A percentile compares a stretch with the other conserved stretches of the same genome.
phyloP scores from a whole-genome alignment of 345 rosid genomes.

The Ceriops decandra region DNA sequence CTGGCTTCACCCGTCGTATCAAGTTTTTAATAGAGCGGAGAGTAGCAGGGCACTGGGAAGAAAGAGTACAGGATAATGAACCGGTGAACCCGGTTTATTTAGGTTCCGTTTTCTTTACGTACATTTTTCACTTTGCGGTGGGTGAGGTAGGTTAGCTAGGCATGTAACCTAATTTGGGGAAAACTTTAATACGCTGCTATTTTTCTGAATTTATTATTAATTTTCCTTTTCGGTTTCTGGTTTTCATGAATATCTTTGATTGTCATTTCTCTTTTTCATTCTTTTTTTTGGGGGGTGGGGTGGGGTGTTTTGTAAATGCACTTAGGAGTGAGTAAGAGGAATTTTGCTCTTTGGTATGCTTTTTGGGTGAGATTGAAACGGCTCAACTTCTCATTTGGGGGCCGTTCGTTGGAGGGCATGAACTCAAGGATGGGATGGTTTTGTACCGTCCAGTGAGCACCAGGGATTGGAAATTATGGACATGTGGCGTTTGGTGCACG shows the following conservation, averaged over 20 bases:
- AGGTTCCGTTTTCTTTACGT: conserved; percentile 22
- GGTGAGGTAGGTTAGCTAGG: conserved; percentile 40
- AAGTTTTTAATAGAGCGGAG: conserved; percentile 43
- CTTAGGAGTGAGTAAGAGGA: too few relatives aligned
- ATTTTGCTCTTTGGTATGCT: neutral
- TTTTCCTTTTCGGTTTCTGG: neutral
- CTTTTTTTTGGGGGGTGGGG: neutral
- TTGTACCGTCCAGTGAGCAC: neutral
- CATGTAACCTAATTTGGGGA: conserved; percentile 32
- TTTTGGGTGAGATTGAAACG: conserved; percentile 14
- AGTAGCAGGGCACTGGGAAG: conserved; percentile 1
- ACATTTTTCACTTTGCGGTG: conserved; percentile 21
- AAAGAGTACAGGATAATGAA: conserved; percentile 9
- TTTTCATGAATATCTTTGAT: neutral
- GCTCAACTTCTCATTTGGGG: conserved; percentile 11
- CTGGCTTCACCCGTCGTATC: conserved; percentile 35
- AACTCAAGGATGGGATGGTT: conserved; percentile 20
- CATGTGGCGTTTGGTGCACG: conserved; percentile 19
- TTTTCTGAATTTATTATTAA: neutral
- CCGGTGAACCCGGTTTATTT: conserved; percentile 15
- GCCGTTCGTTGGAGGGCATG: conserved; percentile 38
- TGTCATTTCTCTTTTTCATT: neutral
- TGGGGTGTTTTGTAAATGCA: neutral
- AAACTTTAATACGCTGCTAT: conserved; percentile 13
- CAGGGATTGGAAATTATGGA: neutral